Conservation (phyloP, 352 stramenopile genomes). For the Aphanomyces astaci region DNA sequence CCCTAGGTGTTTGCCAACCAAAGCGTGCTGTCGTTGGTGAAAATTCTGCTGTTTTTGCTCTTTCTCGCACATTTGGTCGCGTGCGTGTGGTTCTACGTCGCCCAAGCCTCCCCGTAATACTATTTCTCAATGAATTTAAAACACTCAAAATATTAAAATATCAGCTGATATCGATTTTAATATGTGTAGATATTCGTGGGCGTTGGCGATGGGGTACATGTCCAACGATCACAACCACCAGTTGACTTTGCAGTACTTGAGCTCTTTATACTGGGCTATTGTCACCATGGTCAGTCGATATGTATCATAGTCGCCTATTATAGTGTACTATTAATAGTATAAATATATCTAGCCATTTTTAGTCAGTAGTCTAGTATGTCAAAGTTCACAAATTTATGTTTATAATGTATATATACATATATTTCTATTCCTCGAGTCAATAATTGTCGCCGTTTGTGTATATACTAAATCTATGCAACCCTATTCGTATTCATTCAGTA, state of each 20-base stretch:
- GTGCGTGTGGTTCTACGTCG: constrained; percentile 82
- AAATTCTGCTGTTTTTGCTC: constrained; percentile 68
- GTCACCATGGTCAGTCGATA: constrained; percentile 75
- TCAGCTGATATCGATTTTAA: neutral
- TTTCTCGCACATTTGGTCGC: constrained; percentile 86
- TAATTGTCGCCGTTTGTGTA: too few relatives aligned
- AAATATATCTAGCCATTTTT: too few relatives aligned
- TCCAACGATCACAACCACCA: constrained; percentile 27
- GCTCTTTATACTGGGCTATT: constrained; percentile 89
- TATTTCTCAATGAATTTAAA: too few relatives aligned
- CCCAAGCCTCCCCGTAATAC: neutral
- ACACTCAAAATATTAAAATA: neutral
- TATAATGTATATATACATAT: too few relatives aligned
- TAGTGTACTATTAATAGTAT: too few relatives aligned
- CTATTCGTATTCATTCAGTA: too few relatives aligned
- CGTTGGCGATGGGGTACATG: constrained; percentile 4
- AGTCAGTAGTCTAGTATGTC: too few relatives aligned
- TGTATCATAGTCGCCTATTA: too few relatives aligned
- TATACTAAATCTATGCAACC: too few relatives aligned
- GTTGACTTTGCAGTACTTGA: constrained; percentile 66
- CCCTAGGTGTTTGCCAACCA: constrained; percentile 76
- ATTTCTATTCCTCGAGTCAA: too few relatives aligned
- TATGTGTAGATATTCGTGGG: constrained; percentile 16
- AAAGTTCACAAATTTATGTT: neutral
- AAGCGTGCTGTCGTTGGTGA: constrained; percentile 65